phyloP scores from a whole-genome alignment of 1,284 basidiomycete species.

The Apiotrichum gracile region DNA sequence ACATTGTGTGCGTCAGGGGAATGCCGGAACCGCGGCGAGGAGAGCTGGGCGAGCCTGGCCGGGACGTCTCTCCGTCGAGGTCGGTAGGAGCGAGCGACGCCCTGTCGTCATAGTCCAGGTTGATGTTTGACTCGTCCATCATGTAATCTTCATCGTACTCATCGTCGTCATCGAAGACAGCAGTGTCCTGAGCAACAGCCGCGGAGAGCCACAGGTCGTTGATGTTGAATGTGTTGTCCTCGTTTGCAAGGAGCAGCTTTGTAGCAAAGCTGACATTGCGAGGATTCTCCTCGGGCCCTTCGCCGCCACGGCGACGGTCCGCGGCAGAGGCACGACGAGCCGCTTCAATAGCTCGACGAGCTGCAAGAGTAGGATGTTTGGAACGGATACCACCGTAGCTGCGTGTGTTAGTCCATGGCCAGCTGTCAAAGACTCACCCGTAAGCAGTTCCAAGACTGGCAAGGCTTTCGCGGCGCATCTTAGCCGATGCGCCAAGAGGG shows the following conservation, averaged over 20 bases:
- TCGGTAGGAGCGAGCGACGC: conserved; percentile 19
- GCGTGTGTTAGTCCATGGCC: conserved; percentile 14
- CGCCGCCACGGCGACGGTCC: conserved; percentile 21
- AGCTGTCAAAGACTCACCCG: conserved; percentile 25
- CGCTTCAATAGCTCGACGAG: conserved; percentile 41
- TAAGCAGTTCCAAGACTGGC: conserved; percentile 42
- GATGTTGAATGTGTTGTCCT: conserved; percentile 49
- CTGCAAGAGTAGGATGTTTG: conserved; percentile 47
- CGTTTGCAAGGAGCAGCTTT: conserved; percentile 64
- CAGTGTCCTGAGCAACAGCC: conserved; percentile 47
- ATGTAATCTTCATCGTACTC: conserved; percentile 26
- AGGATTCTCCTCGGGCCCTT: conserved; percentile 22
- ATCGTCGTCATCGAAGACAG: conserved; percentile 48
- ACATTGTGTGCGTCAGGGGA: background rate
- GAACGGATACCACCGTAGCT: conserved; percentile 47
- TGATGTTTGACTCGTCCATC: conserved; percentile 14
- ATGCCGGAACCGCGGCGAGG: conserved; percentile 12
- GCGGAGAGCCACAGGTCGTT: conserved; percentile 49
- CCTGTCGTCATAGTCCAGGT: conserved; percentile 7
- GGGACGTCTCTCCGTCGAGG: background rate
- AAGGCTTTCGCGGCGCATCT: conserved; percentile 26
- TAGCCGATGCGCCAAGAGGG: background rate
- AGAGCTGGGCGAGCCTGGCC: conserved; percentile 8
- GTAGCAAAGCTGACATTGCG: conserved; percentile 62
- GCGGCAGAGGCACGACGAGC: conserved; percentile 39